Base-by-base conservation (phyloP, 2,329 filamentous ascomycete species). In the Neurospora sp. region DNA sequence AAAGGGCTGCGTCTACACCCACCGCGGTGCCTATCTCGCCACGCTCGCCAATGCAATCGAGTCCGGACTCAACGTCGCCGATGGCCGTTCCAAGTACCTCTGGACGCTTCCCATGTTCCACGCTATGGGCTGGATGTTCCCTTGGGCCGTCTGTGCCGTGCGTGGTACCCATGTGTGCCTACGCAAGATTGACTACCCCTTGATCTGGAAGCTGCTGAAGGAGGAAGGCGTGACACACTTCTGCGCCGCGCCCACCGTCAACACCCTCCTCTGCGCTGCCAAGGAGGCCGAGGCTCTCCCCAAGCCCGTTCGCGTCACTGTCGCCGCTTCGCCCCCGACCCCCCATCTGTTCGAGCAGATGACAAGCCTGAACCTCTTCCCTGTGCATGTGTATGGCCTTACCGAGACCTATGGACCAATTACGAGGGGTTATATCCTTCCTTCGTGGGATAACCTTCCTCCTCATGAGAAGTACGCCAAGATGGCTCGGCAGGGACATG, bases 401-500 rank as follows among this genome's bases (percentile, higher is more conserved):
- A 91, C 88, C 1, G 87, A 98, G 82, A 98, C 95, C 0, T 98
- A 98, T 76, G 96, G 96, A 0, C 96, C 96, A 10, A 95, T 97
- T 71, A 98, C 94, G 1, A 97, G 96, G 79, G 93, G 94, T 10
- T 99, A 99, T 76, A 85, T 91, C 69, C 86, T 98, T 81, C 92
- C 93, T 0, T 84, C 87, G 38, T 99, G 96, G 96, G 89, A 96
- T n/a, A 77, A 79, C 0, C 83, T 97, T 0, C 87, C 91, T 0
- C 74, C 82, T 4, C 88, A 91, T 37, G 92, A 97, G 72, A 93
- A 91, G 79, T 99, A 94, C 77, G 87, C 87, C 73, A 90, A 88
- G 75, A 97, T 98, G 95, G 95, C 96, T 5, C 87, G 95, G 4
- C 96, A 99, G 80, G 96, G 95, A 0, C 93, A 97, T 79, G 95